A percentile compares a stretch with the other conserved stretches of the same genome.
Conservation (phyloP, 768 basidiomycete genomes). For the Lactarius deliciosus region DNA sequence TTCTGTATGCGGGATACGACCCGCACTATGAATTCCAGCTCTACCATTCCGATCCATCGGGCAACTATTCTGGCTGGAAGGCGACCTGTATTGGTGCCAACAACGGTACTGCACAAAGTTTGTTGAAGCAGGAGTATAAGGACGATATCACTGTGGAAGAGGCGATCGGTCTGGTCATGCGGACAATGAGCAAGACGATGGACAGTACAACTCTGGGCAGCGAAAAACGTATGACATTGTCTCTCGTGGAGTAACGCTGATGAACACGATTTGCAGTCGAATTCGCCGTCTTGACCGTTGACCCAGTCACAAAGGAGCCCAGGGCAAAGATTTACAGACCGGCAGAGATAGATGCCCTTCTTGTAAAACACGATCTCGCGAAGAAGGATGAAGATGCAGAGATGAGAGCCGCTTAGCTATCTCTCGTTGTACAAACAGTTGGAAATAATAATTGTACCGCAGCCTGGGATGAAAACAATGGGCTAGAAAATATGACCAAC, state of each 20-base stretch:
- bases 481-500: not conserved
- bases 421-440: slow-evolving; percentile 19
- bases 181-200: slow-evolving; percentile 99
- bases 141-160: slow-evolving; percentile 91
- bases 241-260: slow-evolving; percentile 18
- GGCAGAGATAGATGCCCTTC: slow-evolving; percentile 80
- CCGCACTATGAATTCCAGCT: slow-evolving; percentile 95
- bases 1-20: slow-evolving; percentile 96
- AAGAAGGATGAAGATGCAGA: slow-evolving; percentile 86
- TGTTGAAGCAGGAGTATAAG: slow-evolving; percentile 98
- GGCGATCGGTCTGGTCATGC: slow-evolving; percentile 86
- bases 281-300: slow-evolving; percentile 90
- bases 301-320: slow-evolving; percentile 71
- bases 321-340: slow-evolving; percentile 91
- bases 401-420: slow-evolving; percentile 56
- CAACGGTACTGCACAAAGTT: slow-evolving; percentile 91
- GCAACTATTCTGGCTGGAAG: slow-evolving; percentile 98
- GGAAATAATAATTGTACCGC: slow-evolving; percentile 1
- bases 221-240: slow-evolving; percentile 75
- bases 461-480: not conserved
- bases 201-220: slow-evolving; percentile 95
- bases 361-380: slow-evolving; percentile 74
- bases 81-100: slow-evolving; percentile 99
- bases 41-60: slow-evolving; percentile 97
- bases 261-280: slow-evolving; percentile 60